These are phyloP conservation scores for Fusarium napiforme DNA, from an alignment of 2,329 filamentous ascomycete genomes.

Conservation along the genomic window DNA sequence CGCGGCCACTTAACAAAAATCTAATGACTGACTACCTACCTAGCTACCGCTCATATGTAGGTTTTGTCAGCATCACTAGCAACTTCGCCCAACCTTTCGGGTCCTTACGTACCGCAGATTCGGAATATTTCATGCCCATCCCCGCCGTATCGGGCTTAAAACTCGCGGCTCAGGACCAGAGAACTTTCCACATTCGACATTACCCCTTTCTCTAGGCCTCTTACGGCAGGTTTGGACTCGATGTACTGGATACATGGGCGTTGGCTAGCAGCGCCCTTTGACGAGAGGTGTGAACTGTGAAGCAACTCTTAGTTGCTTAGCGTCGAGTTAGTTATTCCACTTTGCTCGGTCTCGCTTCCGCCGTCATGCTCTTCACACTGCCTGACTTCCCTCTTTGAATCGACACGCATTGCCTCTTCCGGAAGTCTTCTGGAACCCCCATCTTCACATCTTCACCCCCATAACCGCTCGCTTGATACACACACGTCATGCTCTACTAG, in stretches of 20 bases:
- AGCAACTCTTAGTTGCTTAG: conserved; percentile 26
- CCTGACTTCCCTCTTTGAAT: conserved; percentile 15
- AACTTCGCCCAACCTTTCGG: conserved; percentile 23
- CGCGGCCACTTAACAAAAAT: conserved; percentile 22
- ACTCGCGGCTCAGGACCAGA: conserved; percentile 4
- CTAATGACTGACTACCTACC: neutral
- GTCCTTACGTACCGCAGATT: conserved; percentile 21
- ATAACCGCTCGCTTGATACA: neutral
- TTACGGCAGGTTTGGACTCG: neutral
- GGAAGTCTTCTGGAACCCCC: conserved; percentile 41
- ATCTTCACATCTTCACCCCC: neutral
- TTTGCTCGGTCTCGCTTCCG: conserved; percentile 8
- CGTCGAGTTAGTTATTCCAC: conserved; percentile 17
- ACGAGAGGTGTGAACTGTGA: conserved; percentile 9
- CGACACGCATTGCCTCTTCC: conserved; percentile 23
- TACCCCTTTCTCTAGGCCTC: conserved; percentile 29
- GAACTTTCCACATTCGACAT: conserved; percentile 1
- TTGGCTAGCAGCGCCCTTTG: conserved; percentile 24
- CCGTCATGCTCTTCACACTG: conserved; percentile 12
- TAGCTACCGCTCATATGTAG: neutral
- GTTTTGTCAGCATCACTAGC: conserved; percentile 9
- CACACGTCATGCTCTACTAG: neutral
- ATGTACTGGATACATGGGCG: conserved; percentile 40
- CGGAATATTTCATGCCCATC: conserved; percentile 23
- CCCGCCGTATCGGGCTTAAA: conserved; percentile 26